Evolutionary conservation across 2,329 filamentous ascomycete genomes (phyloP).

Genomic region (Microascus cirrosus): DNA sequence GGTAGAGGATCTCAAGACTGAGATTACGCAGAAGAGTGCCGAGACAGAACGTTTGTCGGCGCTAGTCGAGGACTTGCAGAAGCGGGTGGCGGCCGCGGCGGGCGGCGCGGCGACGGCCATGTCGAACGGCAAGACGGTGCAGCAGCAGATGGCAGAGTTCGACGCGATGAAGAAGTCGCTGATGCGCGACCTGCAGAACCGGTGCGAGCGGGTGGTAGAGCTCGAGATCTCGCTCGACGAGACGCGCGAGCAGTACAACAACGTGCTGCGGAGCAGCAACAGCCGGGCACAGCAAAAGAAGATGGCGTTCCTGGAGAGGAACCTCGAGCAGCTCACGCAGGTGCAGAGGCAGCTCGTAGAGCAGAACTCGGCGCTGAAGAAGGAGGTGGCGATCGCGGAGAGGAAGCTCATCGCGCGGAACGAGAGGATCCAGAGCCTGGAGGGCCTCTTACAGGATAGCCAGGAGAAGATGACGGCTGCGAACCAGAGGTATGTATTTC

Average conservation of each 20-base stretch:
- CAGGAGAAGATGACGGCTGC: constrained; percentile 97
- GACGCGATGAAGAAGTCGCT: constrained; percentile 99
- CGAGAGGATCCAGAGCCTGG: constrained; percentile 89
- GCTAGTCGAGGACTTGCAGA: constrained; percentile 70
- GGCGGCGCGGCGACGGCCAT: constrained; percentile 41
- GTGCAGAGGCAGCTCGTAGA: constrained; percentile 96
- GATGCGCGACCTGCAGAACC: constrained; percentile 97
- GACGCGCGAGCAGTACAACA: constrained; percentile 98
- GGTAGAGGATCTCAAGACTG: constrained; percentile 64
- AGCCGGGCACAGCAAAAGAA: constrained; percentile 99
- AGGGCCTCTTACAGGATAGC: constrained; percentile 85
- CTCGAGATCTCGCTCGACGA: constrained; percentile 96
- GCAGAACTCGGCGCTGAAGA: constrained; percentile 94
- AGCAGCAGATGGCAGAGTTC: constrained; percentile 97
- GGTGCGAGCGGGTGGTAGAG: constrained; percentile 95
- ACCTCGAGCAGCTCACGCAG: constrained; percentile 93
- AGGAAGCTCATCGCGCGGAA: constrained; percentile 93
- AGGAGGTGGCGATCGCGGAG: constrained; percentile 97
- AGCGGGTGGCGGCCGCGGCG: constrained; percentile 52
- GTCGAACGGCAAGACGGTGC: constrained; percentile 78
- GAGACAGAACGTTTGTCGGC: constrained; percentile 75
- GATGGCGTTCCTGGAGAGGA: constrained; percentile 98
- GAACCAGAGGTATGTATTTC: constrained; percentile 77
- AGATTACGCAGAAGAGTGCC: constrained; percentile 64
- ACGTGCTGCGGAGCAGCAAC: constrained; percentile 90